Percentiles rank a stretch among this genome's conserved stretches.
Evolutionary conservation across 2,329 filamentous ascomycete species (phyloP).

Genomic region (Tolypocladium album): DNA sequence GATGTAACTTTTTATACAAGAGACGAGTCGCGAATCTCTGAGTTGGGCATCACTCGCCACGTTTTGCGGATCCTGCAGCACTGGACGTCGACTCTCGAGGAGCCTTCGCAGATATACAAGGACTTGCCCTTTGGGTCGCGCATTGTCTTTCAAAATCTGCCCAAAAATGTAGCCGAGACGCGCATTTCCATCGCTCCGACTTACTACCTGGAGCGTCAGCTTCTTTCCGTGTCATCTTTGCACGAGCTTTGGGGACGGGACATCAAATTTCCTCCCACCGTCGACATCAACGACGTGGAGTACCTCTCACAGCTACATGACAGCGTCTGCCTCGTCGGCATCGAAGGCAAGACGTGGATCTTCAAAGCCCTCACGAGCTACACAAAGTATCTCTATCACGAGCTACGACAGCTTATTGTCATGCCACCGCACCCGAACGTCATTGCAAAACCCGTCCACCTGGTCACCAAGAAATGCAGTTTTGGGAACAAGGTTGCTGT

Average conservation of each 20-base stretch:
- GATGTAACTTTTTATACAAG: slow-evolving; percentile 45
- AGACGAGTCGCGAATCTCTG: slow-evolving; percentile 33
- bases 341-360: slow-evolving; percentile 32
- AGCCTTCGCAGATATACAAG: slow-evolving; percentile 26
- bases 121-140: slow-evolving; percentile 45
- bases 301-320: slow-evolving; percentile 46
- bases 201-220: slow-evolving; percentile 41
- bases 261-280: slow-evolving; percentile 28
- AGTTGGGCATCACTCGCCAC: slow-evolving; percentile 41
- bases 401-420: slow-evolving; percentile 43
- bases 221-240: slow-evolving; percentile 33
- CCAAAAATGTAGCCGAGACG: slow-evolving; percentile 33
- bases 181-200: slow-evolving; percentile 36
- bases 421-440: slow-evolving; percentile 42
- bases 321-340: slow-evolving; percentile 43
- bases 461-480: slow-evolving; percentile 43
- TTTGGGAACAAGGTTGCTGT: slow-evolving; percentile 47
- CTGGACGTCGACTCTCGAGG: slow-evolving; percentile 30
- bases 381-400: slow-evolving; percentile 51
- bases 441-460: slow-evolving; percentile 37
- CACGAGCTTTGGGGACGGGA: slow-evolving; percentile 30
- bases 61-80: slow-evolving; percentile 42
- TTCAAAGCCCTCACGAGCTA: slow-evolving; percentile 49
- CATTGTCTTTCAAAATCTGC: slow-evolving; percentile 42
- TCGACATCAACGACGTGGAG: slow-evolving; percentile 39